Percentiles rank a stretch among this genome's conserved stretches.
Conservation (phyloP, 2,329 filamentous ascomycete species). For the Dactylellina drechsleri region DNA sequence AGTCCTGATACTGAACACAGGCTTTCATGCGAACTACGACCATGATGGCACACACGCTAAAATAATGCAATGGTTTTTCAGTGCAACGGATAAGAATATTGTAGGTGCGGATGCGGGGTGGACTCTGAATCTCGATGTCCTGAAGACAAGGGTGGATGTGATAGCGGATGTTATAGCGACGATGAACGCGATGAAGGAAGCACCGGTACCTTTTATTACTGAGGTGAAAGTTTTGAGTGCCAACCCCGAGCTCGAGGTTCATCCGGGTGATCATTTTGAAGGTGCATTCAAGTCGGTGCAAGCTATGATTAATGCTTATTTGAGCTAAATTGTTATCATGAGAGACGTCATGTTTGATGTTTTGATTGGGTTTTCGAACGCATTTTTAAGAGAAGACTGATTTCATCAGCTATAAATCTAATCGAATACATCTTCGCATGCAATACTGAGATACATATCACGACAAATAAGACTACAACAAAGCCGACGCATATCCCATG, state of each 20-base stretch:
- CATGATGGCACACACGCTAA: neutral
- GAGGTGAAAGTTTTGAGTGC: neutral
- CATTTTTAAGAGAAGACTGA: constrained; percentile 6
- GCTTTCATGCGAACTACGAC: neutral
- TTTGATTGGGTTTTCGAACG: neutral
- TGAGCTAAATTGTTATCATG: neutral
- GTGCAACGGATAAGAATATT: neutral
- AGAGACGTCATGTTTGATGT: neutral
- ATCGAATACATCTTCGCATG: no score
- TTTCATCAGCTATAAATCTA: no score
- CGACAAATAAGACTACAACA: no score
- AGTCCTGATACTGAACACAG: constrained; percentile 10
- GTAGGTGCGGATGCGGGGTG: neutral
- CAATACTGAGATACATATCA: no score
- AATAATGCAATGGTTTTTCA: constrained; percentile 10
- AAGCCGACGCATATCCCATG: no score
- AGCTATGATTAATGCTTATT: constrained; percentile 21
- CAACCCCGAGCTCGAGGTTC: neutral
- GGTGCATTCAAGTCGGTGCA: constrained; percentile 13
- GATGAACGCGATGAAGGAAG: neutral
- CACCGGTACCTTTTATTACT: neutral
- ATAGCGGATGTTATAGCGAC: neutral
- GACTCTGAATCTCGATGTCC: constrained; percentile 5
- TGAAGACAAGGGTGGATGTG: neutral
- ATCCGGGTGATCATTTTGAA: neutral